Evolutionary conservation across 495 filamentous ascomycete genomes (phyloP), one percentile per base, ranked within the genome.

Genomic region (Tuber microsphaerosporum): DNA sequence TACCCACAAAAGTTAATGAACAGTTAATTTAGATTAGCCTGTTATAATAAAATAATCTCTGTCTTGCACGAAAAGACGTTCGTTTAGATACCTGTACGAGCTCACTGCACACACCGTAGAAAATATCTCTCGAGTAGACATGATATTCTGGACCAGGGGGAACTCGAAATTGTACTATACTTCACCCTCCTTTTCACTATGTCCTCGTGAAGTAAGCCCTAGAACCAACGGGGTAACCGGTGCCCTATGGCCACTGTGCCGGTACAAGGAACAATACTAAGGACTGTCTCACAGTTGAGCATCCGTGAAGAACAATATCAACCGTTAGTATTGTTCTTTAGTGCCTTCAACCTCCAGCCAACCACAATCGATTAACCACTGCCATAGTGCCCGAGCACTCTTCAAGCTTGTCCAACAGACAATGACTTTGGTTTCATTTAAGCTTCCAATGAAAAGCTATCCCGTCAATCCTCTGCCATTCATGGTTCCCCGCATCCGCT

Each of bases 311-410:
- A 65, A 65, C 56, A 65, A 65, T 65, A 65, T 65, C 56, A 65
- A 65, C 56, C 17, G 56, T 65, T 65, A 65, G 56, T 65, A 65
- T 65, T 65, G 56, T 65, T 65, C 56, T 65, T 65, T 34, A 34
- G 26, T 65, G 56, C 56, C 34, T 34, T 34, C 26, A 65, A 65
- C 26, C 56, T 34, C 12, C 56, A 65, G 17, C 56, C 14, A 65
- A 65, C 56, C 56, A 65, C 26, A 65, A 65, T 34, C 56, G 1
- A 31, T 17, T 26, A 14, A 34, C 14, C 26, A 34, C 14, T 65
- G 26, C 31, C 4, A 17, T 65, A 19, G 56, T 65, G 56, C 56
- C 12, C 26, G 12, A 61, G 10, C 56, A 61, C 12, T 7, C 56
- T n/a, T 31, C 31, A 16, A n/a, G 56, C n/a, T 31, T 61, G 56